Conservation (phyloP, 805 yeast genomes). For the Clavispora asparagi region DNA sequence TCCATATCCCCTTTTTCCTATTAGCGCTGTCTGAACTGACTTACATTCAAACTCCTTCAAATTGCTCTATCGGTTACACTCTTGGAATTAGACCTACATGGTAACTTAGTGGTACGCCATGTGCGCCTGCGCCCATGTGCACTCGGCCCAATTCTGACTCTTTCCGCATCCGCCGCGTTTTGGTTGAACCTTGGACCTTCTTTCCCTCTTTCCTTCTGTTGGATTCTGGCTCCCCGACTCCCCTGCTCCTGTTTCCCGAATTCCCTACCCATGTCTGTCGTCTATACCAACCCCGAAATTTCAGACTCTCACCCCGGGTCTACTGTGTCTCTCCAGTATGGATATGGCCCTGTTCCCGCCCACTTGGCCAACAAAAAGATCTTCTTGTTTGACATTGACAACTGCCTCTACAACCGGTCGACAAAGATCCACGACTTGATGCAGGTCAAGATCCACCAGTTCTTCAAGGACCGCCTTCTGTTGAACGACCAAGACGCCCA, state of each 20-base stretch:
- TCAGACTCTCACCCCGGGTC: constrained; percentile 9
- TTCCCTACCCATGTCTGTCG: background rate
- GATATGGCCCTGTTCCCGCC: constrained; percentile 16
- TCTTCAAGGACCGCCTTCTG: constrained; percentile 60
- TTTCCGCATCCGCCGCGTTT: background rate
- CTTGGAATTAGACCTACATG: too few species aligned
- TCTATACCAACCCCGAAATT: constrained; percentile 12
- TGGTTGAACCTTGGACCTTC: too few species aligned
- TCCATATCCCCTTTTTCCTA: too few species aligned
- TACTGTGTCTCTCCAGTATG: constrained; percentile 12
- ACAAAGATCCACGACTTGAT: constrained; percentile 77
- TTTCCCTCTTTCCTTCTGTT: too few species aligned
- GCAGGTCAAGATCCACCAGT: constrained; percentile 80
- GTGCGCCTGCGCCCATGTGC: background rate
- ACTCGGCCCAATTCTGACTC: background rate
- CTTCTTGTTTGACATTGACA: constrained; percentile 91
- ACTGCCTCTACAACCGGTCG: constrained; percentile 76
- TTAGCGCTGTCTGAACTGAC: too few species aligned
- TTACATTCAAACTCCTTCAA: too few species aligned
- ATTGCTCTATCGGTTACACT: too few species aligned
- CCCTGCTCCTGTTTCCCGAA: background rate
- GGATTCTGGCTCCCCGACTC: too few species aligned
- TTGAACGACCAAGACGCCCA: constrained; percentile 72
- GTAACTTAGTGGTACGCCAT: background rate
- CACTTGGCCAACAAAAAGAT: constrained; percentile 16